These are phyloP conservation scores for Baorangia bicolor DNA, from an alignment of 768 basidiomycete genomes.

Conservation along the genomic window DNA sequence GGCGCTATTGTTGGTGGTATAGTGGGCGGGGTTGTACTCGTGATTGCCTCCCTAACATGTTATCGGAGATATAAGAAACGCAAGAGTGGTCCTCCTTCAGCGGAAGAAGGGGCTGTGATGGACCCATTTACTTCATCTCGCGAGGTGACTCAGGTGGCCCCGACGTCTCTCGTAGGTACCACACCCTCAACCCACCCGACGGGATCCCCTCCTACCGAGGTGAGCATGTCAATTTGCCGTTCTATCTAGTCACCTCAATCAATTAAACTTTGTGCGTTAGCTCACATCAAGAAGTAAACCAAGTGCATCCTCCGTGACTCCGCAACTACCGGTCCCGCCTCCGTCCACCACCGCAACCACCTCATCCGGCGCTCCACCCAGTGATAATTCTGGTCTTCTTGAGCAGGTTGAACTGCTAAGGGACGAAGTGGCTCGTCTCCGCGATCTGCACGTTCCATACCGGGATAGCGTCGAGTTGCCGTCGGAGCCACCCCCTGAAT, in stretches of 20 bases:
- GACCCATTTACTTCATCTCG: conserved; percentile 1
- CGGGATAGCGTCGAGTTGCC: background rate
- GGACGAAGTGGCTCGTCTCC: conserved; percentile 12
- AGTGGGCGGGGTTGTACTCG: background rate
- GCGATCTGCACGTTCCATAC: background rate
- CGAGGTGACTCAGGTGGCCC: background rate
- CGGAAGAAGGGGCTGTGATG: background rate
- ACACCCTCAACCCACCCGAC: too few relatives aligned
- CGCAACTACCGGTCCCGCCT: background rate
- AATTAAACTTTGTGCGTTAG: background rate
- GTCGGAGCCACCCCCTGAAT: background rate
- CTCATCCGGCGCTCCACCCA: background rate
- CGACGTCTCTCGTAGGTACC: background rate
- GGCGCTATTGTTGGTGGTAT: conserved; percentile 7
- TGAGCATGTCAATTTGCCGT: background rate
- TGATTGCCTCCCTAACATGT: background rate
- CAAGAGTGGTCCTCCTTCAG: background rate
- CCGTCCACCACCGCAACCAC: background rate
- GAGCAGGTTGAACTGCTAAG: conserved; percentile 6
- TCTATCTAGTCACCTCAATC: background rate
- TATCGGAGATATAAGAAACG: conserved; percentile 1
- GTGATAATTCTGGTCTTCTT: background rate
- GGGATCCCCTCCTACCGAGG: background rate
- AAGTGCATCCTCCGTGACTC: too few relatives aligned
- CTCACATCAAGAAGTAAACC: background rate